phyloP scores from a whole-genome alignment of 2,329 filamentous ascomycete genomes.

The Plenodomus biglobosus region DNA sequence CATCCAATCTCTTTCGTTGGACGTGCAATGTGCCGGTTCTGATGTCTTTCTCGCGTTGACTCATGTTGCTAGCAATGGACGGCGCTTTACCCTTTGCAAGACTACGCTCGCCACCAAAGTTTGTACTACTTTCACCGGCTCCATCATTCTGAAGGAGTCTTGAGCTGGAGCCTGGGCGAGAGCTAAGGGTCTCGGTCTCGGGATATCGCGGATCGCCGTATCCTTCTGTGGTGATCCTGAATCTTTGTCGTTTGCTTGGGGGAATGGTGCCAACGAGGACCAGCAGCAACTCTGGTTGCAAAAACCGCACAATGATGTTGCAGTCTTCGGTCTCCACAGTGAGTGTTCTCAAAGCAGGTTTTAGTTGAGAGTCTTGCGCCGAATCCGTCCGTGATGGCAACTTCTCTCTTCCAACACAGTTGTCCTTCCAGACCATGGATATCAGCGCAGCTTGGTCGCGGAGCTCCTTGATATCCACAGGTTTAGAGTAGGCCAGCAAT shows the following conservation, averaged over 20 bases:
- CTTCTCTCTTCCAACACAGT: slow-evolving; percentile 28
- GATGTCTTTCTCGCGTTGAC: slow-evolving; percentile 41
- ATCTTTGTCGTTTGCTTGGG: slow-evolving; percentile 41
- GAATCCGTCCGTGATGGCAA: slow-evolving; percentile 8
- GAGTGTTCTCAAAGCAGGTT: slow-evolving; percentile 45
- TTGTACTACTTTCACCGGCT: slow-evolving; percentile 4
- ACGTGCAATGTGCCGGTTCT: slow-evolving; percentile 48
- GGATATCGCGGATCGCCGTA: slow-evolving; percentile 46
- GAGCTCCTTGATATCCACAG: slow-evolving; percentile 52
- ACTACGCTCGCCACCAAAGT: slow-evolving; percentile 8
- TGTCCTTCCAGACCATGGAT: slow-evolving; percentile 54
- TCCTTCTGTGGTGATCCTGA: slow-evolving; percentile 50
- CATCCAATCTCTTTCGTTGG: slow-evolving; percentile 53
- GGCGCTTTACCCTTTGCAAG: slow-evolving; percentile 23
- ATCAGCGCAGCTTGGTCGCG: slow-evolving; percentile 54
- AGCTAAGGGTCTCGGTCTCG: slow-evolving; percentile 9
- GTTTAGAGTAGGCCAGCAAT: slow-evolving; percentile 52
- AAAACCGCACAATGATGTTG: slow-evolving; percentile 51
- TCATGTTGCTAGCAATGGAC: slow-evolving; percentile 43
- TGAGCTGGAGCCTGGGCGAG: slow-evolving; percentile 9
- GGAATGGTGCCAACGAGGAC: slow-evolving; percentile 53
- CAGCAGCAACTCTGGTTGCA: slow-evolving; percentile 51
- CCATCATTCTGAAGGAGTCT: slow-evolving; percentile 8
- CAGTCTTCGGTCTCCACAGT: slow-evolving; percentile 50
- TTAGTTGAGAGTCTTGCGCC: slow-evolving; percentile 12